Conservation (phyloP, 108 stramenopile species). For the Nitzschia putrida region DNA sequence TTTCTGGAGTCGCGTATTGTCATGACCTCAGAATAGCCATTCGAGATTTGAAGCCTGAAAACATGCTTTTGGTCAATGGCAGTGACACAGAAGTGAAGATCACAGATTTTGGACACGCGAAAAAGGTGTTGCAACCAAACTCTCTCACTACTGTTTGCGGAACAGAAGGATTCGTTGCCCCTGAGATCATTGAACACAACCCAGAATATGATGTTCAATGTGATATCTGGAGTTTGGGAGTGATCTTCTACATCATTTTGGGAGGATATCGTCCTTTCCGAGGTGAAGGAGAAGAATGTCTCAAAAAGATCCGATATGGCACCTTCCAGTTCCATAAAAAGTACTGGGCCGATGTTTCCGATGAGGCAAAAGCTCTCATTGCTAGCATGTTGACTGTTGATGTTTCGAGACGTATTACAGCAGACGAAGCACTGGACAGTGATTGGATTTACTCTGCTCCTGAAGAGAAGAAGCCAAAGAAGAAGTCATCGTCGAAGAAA, state of each 20-base stretch:
- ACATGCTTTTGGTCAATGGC: constrained; percentile 71
- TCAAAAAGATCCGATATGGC: constrained; percentile 69
- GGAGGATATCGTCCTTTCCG: constrained; percentile 93
- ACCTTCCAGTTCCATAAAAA: constrained; percentile 69
- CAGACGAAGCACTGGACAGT: constrained; percentile 51
- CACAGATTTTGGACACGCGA: constrained; percentile 96
- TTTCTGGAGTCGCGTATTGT: constrained; percentile 79
- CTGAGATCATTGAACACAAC: constrained; percentile 73
- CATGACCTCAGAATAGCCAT: constrained; percentile 79
- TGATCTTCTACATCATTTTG: constrained; percentile 90
- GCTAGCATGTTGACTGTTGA: constrained; percentile 52
- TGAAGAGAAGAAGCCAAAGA: constrained; percentile 1
- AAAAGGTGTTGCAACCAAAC: constrained; percentile 62
- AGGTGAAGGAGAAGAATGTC: constrained; percentile 55
- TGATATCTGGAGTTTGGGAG: constrained; percentile 97
- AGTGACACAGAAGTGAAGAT: constrained; percentile 94
- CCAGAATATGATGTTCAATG: constrained; percentile 71
- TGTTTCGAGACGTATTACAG: constrained; percentile 52
- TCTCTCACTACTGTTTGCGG: constrained; percentile 77
- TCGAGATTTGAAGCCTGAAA: constrained; percentile 88
- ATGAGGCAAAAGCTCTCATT: constrained; percentile 56
- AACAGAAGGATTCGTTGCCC: constrained; percentile 87
- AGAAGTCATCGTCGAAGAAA: constrained; percentile 7
- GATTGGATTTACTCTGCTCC: constrained; percentile 25
- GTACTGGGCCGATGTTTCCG: constrained; percentile 46